A percentile compares a stretch with the other conserved stretches of the same genome.
Conservation (phyloP, 176 grass and related monocot genomes). For the Avena eriantha region DNA sequence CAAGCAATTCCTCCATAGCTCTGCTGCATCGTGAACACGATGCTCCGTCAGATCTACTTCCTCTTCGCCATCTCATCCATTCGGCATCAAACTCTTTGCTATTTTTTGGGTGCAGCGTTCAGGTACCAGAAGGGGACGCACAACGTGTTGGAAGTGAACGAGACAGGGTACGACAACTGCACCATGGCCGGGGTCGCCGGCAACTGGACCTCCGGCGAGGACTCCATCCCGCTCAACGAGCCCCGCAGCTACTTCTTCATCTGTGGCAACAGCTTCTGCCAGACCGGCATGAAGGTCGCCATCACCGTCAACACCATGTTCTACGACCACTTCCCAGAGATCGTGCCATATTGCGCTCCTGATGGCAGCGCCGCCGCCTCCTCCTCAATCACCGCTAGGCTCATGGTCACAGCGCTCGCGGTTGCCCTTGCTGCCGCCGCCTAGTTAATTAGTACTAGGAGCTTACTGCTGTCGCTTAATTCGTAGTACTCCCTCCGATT, state of each 20-base stretch:
- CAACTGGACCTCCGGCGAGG: conserved; percentile 93
- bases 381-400: background rate
- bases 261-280: conserved; percentile 86
- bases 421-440: background rate
- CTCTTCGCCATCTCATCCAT: too few species aligned
- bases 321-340: conserved; percentile 29
- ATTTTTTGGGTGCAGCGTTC: conserved; percentile 53
- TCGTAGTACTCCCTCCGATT: background rate
- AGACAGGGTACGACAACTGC: conserved; percentile 87
- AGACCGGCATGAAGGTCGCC: conserved; percentile 75
- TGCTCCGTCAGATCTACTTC: background rate
- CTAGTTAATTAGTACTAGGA: background rate
- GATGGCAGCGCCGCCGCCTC: background rate
- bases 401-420: background rate
- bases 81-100: too few species aligned
- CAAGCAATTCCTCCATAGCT: too few species aligned
- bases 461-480: background rate
- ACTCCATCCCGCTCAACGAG: conserved; percentile 70
- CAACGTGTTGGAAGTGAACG: conserved; percentile 91
- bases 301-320: conserved; percentile 50
- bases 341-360: background rate
- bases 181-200: conserved; percentile 75
- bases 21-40: too few species aligned
- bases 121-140: conserved; percentile 83
- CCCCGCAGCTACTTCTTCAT: conserved; percentile 77